Base-by-base conservation (phyloP, 1,139 yeast species). In the Yamadazyma buinensis region DNA sequence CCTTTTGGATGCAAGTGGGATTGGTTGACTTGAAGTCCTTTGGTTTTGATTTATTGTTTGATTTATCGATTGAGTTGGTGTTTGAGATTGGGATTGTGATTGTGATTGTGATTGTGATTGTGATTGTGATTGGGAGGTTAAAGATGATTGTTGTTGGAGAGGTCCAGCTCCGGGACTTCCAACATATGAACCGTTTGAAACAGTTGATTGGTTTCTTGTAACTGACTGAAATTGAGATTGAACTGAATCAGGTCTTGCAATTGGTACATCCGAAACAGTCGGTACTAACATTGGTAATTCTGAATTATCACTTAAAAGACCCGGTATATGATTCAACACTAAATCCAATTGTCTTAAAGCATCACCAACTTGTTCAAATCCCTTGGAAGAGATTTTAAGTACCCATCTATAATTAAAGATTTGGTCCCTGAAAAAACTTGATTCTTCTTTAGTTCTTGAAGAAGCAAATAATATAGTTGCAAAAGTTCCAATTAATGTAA, bases 401-500 rank as follows among this genome's bases (percentile, higher is more conserved):
- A 80, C 72, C 83, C 87, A 79, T 41, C 94, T 64, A 53, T 85
- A 88, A 46, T 82, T 82, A 50, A 77, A 76, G 28, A 87, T 72
- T 44, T 81, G 82, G 43, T 78, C 84, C 47, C 77, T 72, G 55
- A 76, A 85, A 37, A 73, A 66, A 26, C 64, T 67, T 0, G 83
- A 72, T 49, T 86, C 95, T 37, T 78, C 86, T 15, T 70, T 57
- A 3, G 72, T 56, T 9, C 69, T 61, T 1, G 88, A 64, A 0
- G 90, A 80, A 22, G 79, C 77, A 49, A 72, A 84, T 36, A 88
- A 61, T 8, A 88, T 64, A 0, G 94, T 82, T 0, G 95, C 95
- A 68, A 88, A 88, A 0, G 92, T 77, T 3, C 95, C 95, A 35
- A 87, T 84, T 30, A 85, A 60, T 3, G 95, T 80, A 44, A 88